A percentile compares a stretch with the other conserved stretches of the same genome.
Conservation (phyloP, 2,329 filamentous ascomycete species). For the Aspergillus aculeatus region DNA sequence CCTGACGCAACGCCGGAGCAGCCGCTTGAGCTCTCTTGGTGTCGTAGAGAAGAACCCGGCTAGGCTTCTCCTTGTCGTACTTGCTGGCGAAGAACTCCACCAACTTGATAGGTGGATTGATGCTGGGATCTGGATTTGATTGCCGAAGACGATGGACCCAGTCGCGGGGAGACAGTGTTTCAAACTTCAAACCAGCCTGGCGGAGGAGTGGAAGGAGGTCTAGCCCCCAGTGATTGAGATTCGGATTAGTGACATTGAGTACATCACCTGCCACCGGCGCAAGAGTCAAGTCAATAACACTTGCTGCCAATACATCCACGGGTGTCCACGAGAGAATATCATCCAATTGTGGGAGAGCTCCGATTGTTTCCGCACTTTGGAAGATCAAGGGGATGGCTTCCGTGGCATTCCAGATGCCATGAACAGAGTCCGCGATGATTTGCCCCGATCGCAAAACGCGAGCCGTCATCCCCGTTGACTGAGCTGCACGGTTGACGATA, state of each 20-base stretch:
- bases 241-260: conserved; percentile 53
- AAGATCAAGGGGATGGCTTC: conserved; percentile 53
- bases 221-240: conserved; percentile 39
- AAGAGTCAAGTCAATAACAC: conserved; percentile 30
- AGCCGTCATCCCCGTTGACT: conserved; percentile 14
- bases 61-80: conserved; percentile 43
- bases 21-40: conserved; percentile 19
- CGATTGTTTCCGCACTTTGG: conserved; percentile 45
- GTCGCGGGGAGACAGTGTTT: conserved; percentile 23
- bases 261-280: conserved; percentile 15
- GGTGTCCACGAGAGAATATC: conserved; percentile 47
- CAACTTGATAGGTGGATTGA: conserved; percentile 54
- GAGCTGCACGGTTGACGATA: conserved; percentile 23
- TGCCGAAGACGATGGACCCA: conserved; percentile 41
- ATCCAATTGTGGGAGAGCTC: conserved; percentile 46
- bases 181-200: conserved; percentile 40
- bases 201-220: conserved; percentile 56
- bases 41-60: conserved; percentile 29
- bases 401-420: conserved; percentile 18
- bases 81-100: conserved; percentile 54
- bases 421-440: conserved; percentile 29
- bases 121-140: conserved; percentile 48
- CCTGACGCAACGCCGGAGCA: conserved; percentile 17
- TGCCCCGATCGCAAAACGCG: conserved; percentile 34
- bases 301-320: conserved; percentile 42